Base-by-base conservation (phyloP, 305 asterid species). In the Coffea humblotiana region DNA sequence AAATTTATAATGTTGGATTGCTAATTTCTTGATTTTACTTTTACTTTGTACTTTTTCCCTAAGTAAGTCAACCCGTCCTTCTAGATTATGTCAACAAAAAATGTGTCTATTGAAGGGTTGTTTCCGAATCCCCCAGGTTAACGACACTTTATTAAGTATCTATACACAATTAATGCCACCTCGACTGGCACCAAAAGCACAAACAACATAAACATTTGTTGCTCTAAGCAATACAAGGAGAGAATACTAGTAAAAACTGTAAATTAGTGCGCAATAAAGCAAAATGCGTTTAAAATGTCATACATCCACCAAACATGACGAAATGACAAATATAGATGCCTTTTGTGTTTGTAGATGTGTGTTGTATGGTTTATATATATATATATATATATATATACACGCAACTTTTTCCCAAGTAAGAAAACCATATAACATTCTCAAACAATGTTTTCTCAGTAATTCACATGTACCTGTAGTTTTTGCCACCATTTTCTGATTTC, bases 391-490 rank as follows among this genome's bases (percentile, higher is more conserved):
- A 29, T 29, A 29, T 29, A n/a, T n/a, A n/a, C n/a, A n/a, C n/a
- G n/a, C 51, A 29, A 37, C 15, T 29, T n/a, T 23, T 45, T 21
- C 25, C 29, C 52, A 48, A 48, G 11, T 48, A 48, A 61, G 10
- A 72, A 35, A 54, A 61, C 64, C 15, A 64, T 12, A 64, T 72
- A 47, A 29, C 18, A 71, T 4, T 29, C 40, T 27, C 61, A 54
- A 11, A 76, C 56, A 51, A 69, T 49, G 27, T 48, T 13, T 19
- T 75, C 56, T 75, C 56, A 75, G 70, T 40, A 37, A 56, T 58
- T 58, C 15, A 27, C 10, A 71, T 48, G 5, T 80, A 80, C 87
- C 87, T 76, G 77, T 47, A 75, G 35, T 12, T 78, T 64, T 15
- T 1, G 45, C 43, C 9, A 56, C 67, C n/a, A 13, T 29, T 18